Conservation (phyloP, 306 rosid genomes). For the Malus asiatica region DNA sequence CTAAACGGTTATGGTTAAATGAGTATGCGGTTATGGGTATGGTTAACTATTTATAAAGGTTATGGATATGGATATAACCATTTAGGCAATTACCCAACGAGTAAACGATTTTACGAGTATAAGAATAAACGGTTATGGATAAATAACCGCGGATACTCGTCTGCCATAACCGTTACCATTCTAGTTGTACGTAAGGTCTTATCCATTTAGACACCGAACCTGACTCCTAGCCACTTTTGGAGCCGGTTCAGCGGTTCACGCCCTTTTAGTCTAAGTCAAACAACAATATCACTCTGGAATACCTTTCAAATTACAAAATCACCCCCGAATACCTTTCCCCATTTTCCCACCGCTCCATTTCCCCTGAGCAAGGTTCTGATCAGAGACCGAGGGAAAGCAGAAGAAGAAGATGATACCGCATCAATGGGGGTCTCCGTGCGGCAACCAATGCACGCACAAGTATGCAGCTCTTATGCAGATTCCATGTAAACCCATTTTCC, state of each 20-base stretch:
- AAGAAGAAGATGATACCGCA: constrained; percentile 48
- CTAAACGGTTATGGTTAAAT: no score
- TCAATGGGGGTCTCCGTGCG: constrained; percentile 73
- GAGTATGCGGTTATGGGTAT: no score
- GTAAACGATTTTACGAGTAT: no score
- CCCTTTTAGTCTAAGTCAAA: neutral
- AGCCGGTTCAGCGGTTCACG: neutral
- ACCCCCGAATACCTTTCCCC: neutral
- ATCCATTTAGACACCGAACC: no score
- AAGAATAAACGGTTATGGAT: no score
- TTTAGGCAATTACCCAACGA: no score
- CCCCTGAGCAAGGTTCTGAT: neutral
- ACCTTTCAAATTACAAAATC: neutral
- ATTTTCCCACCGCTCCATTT: neutral
- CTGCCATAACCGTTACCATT: no score
- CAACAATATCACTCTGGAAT: neutral
- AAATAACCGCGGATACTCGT: no score
- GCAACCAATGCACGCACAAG: constrained; percentile 67
- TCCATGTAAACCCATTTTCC: constrained; percentile 39
- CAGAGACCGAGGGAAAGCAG: neutral
- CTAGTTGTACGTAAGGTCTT: no score
- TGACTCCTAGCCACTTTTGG: neutral
- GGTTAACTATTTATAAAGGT: no score
- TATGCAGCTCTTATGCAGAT: constrained; percentile 68
- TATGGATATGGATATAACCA: no score